Evolutionary conservation across 305 asterid species (phyloP).

Genomic region (Fraxinus sp.): DNA sequence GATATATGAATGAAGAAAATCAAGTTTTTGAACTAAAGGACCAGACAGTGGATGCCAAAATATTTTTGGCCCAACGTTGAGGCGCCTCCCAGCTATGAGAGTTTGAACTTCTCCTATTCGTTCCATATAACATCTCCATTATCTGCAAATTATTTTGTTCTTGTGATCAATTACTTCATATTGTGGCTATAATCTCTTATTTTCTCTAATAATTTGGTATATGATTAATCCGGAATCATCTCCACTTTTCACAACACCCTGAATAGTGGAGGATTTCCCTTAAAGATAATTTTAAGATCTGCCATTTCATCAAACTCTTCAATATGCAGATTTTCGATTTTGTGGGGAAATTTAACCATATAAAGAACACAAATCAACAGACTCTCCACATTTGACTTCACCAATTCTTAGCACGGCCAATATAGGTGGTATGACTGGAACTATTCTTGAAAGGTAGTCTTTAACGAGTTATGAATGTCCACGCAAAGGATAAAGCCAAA

Average conservation of each 20-base stretch:
- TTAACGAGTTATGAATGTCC: neutral
- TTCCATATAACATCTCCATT: too few species aligned
- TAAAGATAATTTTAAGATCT: neutral
- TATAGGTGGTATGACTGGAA: neutral
- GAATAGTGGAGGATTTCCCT: neutral
- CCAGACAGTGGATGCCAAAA: too few species aligned
- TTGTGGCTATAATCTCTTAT: too few species aligned
- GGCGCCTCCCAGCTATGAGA: too few species aligned
- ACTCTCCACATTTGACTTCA: neutral
- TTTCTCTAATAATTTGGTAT: neutral
- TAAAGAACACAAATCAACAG: neutral
- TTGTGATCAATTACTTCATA: too few species aligned
- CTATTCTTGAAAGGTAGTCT: neutral
- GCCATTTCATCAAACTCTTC: constrained; percentile 29
- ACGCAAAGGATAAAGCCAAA: neutral
- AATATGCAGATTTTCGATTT: constrained; percentile 24
- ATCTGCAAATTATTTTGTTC: too few species aligned
- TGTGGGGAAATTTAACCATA: neutral
- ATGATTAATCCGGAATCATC: too few species aligned
- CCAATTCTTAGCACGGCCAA: neutral
- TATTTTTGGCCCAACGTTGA: too few species aligned
- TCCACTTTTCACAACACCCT: too few species aligned
- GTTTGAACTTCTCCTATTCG: too few species aligned
- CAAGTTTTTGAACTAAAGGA: too few species aligned
- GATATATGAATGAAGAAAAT: too few species aligned